phyloP scores from a whole-genome alignment of 495 filamentous ascomycete genomes.

The Aspergillus baeticus region DNA sequence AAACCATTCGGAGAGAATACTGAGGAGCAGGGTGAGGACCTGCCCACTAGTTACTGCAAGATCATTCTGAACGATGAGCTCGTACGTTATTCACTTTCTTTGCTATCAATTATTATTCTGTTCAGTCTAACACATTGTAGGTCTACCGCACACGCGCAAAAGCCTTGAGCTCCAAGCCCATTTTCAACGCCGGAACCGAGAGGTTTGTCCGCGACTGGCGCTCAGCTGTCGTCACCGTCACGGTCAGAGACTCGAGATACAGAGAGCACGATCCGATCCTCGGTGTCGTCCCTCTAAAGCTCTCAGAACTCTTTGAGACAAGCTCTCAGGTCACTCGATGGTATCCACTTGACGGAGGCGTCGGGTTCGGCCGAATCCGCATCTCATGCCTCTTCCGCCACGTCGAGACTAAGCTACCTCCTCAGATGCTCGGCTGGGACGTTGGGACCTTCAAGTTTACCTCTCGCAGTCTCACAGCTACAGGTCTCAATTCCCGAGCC shows the following conservation, averaged over 20 bases:
- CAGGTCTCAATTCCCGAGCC: slow-evolving; percentile 53
- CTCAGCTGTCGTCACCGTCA: slow-evolving; percentile 78
- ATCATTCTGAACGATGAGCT: slow-evolving; percentile 87
- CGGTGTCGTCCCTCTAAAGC: slow-evolving; percentile 81
- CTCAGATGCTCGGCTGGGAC: slow-evolving; percentile 83
- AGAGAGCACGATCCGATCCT: slow-evolving; percentile 93
- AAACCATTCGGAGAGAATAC: slow-evolving; percentile 79
- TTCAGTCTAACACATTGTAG: slow-evolving; percentile 22
- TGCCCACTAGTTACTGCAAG: slow-evolving; percentile 90
- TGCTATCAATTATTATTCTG: not conserved
- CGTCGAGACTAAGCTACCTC: slow-evolving; percentile 79
- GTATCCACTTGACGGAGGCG: slow-evolving; percentile 67
- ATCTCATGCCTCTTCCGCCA: slow-evolving; percentile 85
- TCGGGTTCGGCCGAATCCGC: slow-evolving; percentile 84
- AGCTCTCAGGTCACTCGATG: slow-evolving; percentile 74
- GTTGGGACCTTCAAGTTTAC: slow-evolving; percentile 90
- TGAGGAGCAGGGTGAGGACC: slow-evolving; percentile 71
- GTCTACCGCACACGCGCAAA: slow-evolving; percentile 89
- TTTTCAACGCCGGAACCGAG: slow-evolving; percentile 95
- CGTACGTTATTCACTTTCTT: slow-evolving; percentile 32
- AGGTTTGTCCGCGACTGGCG: slow-evolving; percentile 95
- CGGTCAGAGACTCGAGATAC: slow-evolving; percentile 82
- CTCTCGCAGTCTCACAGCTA: slow-evolving; percentile 61
- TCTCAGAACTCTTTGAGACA: slow-evolving; percentile 83
- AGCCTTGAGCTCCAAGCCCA: slow-evolving; percentile 87